A percentile compares a stretch with the other conserved stretches of the same genome.
Conservation (phyloP, 495 filamentous ascomycete genomes). For the Aspergillus haitiensis region DNA sequence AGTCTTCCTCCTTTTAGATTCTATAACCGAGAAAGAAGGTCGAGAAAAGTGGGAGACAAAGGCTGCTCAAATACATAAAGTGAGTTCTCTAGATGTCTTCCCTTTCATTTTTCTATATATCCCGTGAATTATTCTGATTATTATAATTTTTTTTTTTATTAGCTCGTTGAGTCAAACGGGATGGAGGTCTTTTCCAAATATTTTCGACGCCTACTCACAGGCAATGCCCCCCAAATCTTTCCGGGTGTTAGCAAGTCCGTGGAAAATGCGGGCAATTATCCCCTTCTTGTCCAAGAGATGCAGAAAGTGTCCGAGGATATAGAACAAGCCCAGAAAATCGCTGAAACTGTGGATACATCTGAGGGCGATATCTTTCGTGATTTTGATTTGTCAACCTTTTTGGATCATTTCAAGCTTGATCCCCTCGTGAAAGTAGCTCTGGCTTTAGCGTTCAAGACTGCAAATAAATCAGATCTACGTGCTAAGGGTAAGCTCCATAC, state of each 20-base stretch:
- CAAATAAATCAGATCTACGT: constrained; percentile 73
- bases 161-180: constrained; percentile 93
- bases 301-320: constrained; percentile 77
- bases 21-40: constrained; percentile 87
- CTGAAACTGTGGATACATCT: constrained; percentile 83
- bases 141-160: constrained; percentile 19
- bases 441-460: constrained; percentile 82
- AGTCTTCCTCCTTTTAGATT: constrained; percentile 88
- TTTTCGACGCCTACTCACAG: constrained; percentile 81
- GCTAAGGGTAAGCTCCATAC: constrained; percentile 68
- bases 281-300: constrained; percentile 79
- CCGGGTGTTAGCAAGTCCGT: constrained; percentile 66
- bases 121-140: constrained; percentile 18
- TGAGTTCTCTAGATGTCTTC: constrained; percentile 40
- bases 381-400: constrained; percentile 88
- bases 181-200: constrained; percentile 96
- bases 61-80: constrained; percentile 86
- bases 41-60: constrained; percentile 92
- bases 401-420: constrained; percentile 92
- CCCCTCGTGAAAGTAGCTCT: constrained; percentile 83
- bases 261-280: constrained; percentile 75
- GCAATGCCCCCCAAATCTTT: constrained; percentile 85
- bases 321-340: constrained; percentile 83
- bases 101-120: neutral
- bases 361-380: constrained; percentile 90